These are phyloP conservation scores for Nemania abortiva DNA, from an alignment of 2,329 filamentous ascomycete species.

Conservation along the genomic window DNA sequence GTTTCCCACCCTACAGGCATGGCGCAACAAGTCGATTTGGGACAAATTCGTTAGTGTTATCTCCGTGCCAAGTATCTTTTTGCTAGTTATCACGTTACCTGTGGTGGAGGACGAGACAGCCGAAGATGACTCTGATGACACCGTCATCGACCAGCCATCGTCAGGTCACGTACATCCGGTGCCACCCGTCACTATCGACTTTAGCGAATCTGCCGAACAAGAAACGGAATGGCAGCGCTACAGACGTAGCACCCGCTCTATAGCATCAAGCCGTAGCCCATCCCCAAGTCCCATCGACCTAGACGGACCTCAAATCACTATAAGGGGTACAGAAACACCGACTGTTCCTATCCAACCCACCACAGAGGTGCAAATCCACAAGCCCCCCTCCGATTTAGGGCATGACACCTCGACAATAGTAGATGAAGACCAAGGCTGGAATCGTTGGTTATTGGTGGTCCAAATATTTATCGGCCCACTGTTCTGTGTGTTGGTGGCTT, in stretches of 20 bases:
- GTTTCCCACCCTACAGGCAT: constrained; percentile 88
- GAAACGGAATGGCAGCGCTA: constrained; percentile 72
- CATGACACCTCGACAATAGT: constrained; percentile 45
- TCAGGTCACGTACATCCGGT: constrained; percentile 49
- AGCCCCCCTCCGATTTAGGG: constrained; percentile 46
- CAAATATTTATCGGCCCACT: constrained; percentile 90
- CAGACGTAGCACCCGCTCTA: constrained; percentile 60
- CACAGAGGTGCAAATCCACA: constrained; percentile 40
- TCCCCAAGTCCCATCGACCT: constrained; percentile 52
- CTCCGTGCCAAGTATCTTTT: constrained; percentile 89
- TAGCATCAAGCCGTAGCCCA: constrained; percentile 46
- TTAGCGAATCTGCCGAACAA: constrained; percentile 50
- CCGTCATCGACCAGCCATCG: constrained; percentile 49
- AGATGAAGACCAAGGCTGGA: constrained; percentile 75
- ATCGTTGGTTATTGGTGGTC: constrained; percentile 86
- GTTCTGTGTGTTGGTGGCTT: constrained; percentile 82
- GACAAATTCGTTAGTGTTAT: constrained; percentile 84
- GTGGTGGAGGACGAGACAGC: constrained; percentile 81
- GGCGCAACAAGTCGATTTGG: constrained; percentile 85
- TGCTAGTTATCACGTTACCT: constrained; percentile 89
- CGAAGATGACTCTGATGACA: constrained; percentile 60
- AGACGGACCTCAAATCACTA: constrained; percentile 36
- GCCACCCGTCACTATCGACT: constrained; percentile 54
- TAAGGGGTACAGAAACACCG: constrained; percentile 29
- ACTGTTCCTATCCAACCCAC: constrained; percentile 28